Base-by-base conservation (phyloP, 2,329 filamentous ascomycete species). In the Alternaria brassicae region DNA sequence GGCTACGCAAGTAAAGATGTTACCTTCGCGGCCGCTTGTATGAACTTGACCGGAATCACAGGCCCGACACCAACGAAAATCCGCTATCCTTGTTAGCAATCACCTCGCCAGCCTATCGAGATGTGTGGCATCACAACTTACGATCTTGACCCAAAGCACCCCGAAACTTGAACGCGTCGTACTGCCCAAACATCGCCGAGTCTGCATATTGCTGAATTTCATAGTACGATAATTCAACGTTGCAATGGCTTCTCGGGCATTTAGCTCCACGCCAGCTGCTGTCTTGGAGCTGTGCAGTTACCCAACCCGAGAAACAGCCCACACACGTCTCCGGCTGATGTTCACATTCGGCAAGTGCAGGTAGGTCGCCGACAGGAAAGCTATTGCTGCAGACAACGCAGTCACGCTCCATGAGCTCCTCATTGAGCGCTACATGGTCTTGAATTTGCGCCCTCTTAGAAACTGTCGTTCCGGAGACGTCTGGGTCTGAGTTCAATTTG, bases 31-130 rank as follows among this genome's bases (percentile, higher is more conserved):
- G 15, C 80, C 80, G 3, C 71, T 77, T 28, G 85, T 81, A 49
- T 87, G 85, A 10, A 85, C 77, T 58, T 87, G 85, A 0, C 85
- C 85, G 2, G 78, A 82, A 3, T 72, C 75, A 64, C 86, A 88
- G 1, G 62, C 63, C 5, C 84, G 79, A 63, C 86, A 88, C 81
- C 83, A 86, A n/a, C 81, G 72, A 67, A 86, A 88, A 50, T 82
- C 81, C 0, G 79, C 62, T 62, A 28, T 12, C 13, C 27, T 40
- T 23, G 23, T 51, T 41, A 56, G 47, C 53, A 32, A 2, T 10
- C 6, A 36, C 12, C 39, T 12, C 23, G 17, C 6, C 5, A 23
- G 37, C 12, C 19, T 40, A 12, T 7, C 15, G 3, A 32, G n/a
- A 1, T 2, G 5, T 23, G 6, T 25, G 7, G 1, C 13, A n/a